phyloP scores from a whole-genome alignment of 129 eudicot genomes.

The Ambrosia artemisiifolia region DNA sequence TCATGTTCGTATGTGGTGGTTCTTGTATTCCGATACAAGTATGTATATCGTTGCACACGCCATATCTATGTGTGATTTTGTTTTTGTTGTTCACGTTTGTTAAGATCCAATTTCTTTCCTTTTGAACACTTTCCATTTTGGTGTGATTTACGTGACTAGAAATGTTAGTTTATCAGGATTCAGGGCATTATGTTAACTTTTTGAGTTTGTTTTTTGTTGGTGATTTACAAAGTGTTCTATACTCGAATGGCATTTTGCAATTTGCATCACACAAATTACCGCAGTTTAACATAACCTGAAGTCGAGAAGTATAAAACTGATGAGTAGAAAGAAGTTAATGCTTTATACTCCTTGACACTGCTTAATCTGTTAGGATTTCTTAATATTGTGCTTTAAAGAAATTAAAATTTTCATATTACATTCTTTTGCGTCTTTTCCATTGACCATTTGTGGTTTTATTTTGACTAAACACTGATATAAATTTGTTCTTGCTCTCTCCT shows the following conservation, averaged over 20 bases:
- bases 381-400: background rate
- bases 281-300: background rate
- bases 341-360: background rate
- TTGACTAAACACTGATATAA: constrained; percentile 11
- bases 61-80: constrained; percentile 8
- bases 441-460: background rate
- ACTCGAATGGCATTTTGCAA: background rate
- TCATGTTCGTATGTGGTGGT: constrained; percentile 13
- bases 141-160: background rate
- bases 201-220: background rate
- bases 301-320: background rate
- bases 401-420: background rate
- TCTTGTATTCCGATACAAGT: constrained; percentile 14
- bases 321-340: background rate
- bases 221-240: background rate
- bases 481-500: constrained; percentile 8
- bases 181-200: background rate
- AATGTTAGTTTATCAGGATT: background rate
- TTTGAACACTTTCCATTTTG: background rate
- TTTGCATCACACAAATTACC: background rate
- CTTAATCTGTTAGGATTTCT: background rate
- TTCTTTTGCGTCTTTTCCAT: background rate
- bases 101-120: background rate
- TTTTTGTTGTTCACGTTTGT: background rate
- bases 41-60: constrained; percentile 8